Conservation (phyloP, 768 basidiomycete species). For the Clathrus columnatus region DNA sequence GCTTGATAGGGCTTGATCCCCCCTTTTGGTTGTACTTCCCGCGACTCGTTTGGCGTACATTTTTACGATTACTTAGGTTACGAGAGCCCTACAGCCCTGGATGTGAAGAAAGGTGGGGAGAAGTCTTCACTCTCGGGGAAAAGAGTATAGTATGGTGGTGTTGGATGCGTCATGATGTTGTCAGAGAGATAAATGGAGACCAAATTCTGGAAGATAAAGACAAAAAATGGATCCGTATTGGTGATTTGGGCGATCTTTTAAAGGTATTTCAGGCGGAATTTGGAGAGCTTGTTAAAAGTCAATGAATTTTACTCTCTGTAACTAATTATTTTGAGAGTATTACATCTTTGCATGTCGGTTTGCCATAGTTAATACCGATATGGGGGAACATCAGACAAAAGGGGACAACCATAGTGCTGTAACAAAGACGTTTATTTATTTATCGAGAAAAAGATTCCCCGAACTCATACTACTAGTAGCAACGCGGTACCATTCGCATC, state of each 20-base stretch:
- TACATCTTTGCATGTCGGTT: too few species aligned
- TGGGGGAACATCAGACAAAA: too few species aligned
- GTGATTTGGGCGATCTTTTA: slow-evolving; percentile 53
- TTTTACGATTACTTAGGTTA: slow-evolving; percentile 34
- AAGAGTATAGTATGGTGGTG: slow-evolving; percentile 48
- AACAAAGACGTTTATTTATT: too few species aligned
- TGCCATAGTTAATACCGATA: too few species aligned
- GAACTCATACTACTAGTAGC: too few species aligned
- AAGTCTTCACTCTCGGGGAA: slow-evolving; percentile 35
- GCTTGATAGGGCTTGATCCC: slow-evolving; percentile 54
- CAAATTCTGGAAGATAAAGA: slow-evolving; percentile 28
- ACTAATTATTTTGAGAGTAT: too few species aligned
- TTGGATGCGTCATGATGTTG: slow-evolving; percentile 31
- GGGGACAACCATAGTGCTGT: too few species aligned
- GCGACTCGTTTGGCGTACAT: slow-evolving; percentile 44
- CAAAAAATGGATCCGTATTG: slow-evolving; percentile 37
- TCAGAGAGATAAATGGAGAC: slow-evolving; percentile 20
- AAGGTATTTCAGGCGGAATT: too few species aligned
- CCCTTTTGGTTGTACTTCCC: slow-evolving; percentile 55
- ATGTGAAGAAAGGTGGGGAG: slow-evolving; percentile 33
- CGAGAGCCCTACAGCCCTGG: slow-evolving; percentile 37
- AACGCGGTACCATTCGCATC: too few species aligned
- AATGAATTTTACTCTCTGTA: too few species aligned
- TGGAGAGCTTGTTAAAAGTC: too few species aligned
- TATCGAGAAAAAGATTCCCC: too few species aligned